Evolutionary conservation across 129 eudicot species (phyloP), one percentile per base, ranked within the genome.

Genomic region (Chrysanthemum makinoi): DNA sequence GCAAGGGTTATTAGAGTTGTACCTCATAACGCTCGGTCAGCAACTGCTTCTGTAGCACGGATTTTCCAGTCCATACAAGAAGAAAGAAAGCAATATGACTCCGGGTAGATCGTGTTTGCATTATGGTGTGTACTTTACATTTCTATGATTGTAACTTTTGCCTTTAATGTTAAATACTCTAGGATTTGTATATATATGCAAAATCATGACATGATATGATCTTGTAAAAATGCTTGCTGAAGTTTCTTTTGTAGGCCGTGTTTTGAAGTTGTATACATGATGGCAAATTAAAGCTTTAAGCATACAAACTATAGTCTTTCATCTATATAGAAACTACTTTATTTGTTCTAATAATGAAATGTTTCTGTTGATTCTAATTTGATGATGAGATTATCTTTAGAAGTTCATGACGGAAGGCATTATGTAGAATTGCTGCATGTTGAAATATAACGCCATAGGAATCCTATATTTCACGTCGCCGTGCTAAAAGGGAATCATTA

Each of bases 61-160:
- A 93, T 93, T 28, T 89, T 93, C 71, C 86, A 54, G 80, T 89
- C 96, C 10, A 93, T 93, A 69, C 96, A 93, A 68, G 92, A 89
- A 76, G 96, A 87, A 72, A 89, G 98, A 70, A 84, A 78, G 72
- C 95, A 81, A 72, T 56, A 72, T 60, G 95, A 93, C 44, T 82
- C 87, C 2, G 83, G 67, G 2, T 82, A 79, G 74, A 10, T 65
- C 19, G 11, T 15, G 64, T 49, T 2, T 20, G 22, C 10, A 5
- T 68, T 39, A 68, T 63, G 53, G 72, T 62, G 77, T 70, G 81
- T 71, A 63, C 61, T 63, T 43, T 70, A 76, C 55, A 66, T 67
- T 63, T 63, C 14, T 70, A 44, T 77, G 71, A 48, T 77, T 64
- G 72, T 77, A 77, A 63, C 51, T 70, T 53, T 53, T 46, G 72